phyloP scores from a whole-genome alignment of 164 flowering plant species.

The Santalum album region DNA sequence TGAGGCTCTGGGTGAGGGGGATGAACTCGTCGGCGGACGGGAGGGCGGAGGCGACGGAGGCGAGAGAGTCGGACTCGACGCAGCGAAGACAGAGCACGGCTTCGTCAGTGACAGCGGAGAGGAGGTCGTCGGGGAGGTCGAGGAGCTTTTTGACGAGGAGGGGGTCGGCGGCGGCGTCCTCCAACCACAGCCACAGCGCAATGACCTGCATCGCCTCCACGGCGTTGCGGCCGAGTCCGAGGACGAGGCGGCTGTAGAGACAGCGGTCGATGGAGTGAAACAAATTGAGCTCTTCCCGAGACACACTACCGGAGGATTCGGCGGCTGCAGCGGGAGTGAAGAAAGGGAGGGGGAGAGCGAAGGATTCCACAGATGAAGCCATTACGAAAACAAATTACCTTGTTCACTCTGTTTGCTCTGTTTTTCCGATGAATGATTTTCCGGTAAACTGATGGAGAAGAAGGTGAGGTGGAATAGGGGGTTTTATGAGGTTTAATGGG shows the following conservation, averaged over 20 bases:
- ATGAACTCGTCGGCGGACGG: not conserved
- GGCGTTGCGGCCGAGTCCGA: slow-evolving; percentile 26
- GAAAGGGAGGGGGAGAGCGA: not conserved
- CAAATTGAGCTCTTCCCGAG: slow-evolving; percentile 26
- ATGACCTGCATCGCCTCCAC: slow-evolving; percentile 32
- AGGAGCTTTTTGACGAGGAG: slow-evolving; percentile 14
- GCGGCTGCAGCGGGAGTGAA: not conserved
- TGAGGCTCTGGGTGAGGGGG: not conserved
- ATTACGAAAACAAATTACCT: too few relatives aligned
- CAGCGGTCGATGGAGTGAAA: slow-evolving; percentile 44
- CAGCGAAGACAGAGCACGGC: slow-evolving; percentile 17
- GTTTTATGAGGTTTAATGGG: too few relatives aligned
- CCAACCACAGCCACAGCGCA: slow-evolving; percentile 51
- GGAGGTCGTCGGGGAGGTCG: slow-evolving; percentile 10
- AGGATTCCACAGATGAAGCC: not conserved
- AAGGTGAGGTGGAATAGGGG: too few relatives aligned
- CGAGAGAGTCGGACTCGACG: slow-evolving; percentile 10
- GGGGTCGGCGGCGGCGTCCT: slow-evolving; percentile 7
- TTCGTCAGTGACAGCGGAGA: slow-evolving; percentile 27
- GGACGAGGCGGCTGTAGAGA: slow-evolving; percentile 24
- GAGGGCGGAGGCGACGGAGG: not conserved
- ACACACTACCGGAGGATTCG: not conserved
- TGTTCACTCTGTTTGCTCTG: too few relatives aligned
- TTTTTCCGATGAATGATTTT: too few relatives aligned
- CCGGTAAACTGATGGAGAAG: too few relatives aligned